A percentile compares a stretch with the other conserved stretches of the same genome.
These are phyloP conservation scores for Cladosporium sp. DNA, from an alignment of 2,329 filamentous ascomycete species.

Conservation along the genomic window DNA sequence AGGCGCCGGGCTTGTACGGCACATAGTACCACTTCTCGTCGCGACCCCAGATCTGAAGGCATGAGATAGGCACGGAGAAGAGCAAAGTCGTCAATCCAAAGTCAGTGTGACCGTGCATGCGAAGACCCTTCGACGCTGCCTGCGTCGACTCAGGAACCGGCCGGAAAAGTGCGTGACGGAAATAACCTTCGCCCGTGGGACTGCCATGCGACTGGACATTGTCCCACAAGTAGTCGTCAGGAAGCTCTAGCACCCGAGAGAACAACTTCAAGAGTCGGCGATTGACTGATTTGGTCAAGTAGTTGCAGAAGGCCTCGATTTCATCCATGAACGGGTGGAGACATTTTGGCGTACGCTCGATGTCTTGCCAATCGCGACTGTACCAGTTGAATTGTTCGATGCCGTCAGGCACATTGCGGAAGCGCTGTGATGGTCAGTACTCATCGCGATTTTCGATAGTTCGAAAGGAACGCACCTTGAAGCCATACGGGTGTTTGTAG, in stretches of 20 bases:
- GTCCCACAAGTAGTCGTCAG: slow-evolving; percentile 43
- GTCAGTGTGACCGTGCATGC: slow-evolving; percentile 37
- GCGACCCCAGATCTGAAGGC: slow-evolving; percentile 33
- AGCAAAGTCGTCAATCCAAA: slow-evolving; percentile 40
- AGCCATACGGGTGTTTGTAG: slow-evolving; percentile 46
- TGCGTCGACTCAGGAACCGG: slow-evolving; percentile 18
- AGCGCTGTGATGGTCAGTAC: slow-evolving; percentile 25
- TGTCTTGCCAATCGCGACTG: slow-evolving; percentile 42
- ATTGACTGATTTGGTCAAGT: slow-evolving; percentile 47
- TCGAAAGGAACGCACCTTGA: slow-evolving; percentile 28
- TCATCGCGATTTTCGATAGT: not conserved
- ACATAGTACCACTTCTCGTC: slow-evolving; percentile 39
- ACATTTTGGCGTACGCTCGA: slow-evolving; percentile 43
- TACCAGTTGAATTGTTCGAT: slow-evolving; percentile 56
- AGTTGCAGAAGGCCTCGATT: slow-evolving; percentile 44
- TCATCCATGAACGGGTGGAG: slow-evolving; percentile 49
- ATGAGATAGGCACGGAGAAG: slow-evolving; percentile 37
- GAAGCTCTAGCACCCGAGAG: slow-evolving; percentile 43
- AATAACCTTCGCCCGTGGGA: slow-evolving; percentile 44
- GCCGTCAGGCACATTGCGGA: slow-evolving; percentile 42
- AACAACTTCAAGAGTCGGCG: slow-evolving; percentile 36
- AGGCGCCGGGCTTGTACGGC: slow-evolving; percentile 33
- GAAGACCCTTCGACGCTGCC: slow-evolving; percentile 22
- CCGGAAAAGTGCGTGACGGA: slow-evolving; percentile 33
- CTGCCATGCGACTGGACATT: slow-evolving; percentile 41